Evolutionary conservation across 2,329 filamentous ascomycete species (phyloP), one percentile per base, ranked within the genome.

Genomic region (Fusarium sp.): DNA sequence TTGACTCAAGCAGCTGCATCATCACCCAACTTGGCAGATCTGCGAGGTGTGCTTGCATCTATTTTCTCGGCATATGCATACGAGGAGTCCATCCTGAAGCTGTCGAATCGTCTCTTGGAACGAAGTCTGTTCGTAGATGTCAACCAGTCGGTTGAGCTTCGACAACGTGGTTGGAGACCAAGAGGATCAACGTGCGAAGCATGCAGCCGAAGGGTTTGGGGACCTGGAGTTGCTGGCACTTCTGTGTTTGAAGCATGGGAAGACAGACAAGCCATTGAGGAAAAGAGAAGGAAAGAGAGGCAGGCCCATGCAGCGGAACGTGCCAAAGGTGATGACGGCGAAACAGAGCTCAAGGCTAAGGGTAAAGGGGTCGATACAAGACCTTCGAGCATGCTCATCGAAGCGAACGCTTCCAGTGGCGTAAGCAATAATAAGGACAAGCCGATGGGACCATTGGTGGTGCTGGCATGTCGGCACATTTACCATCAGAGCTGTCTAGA

Each of bases 41-140:
- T 99, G 4, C 91, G 96, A 44, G 88, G 88, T 8, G 94, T 98
- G 1, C 86, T 99, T 3, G 84, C 89, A 1, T 96, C 94, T 13
- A 95, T 99, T 57, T 98, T 99, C 80, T 90, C 95, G 0, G 95
- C 96, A 0, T 99, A 99, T 77, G 91, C 94, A 0, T 97, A 98
- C 77, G 96, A 99, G 78, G 92, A 95, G 77, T 94, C 92, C 1
- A 92, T 99, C 16, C 85, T 99, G 20, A 85, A 87, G 3, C 87
- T 99, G 4, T 93, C 96, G 1, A 97, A 95, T 77, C 87, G 91
- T 6, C 89, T 99, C 57, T 84, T 99, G 0, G 94, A 97, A 67
- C 91, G 93, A 71, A 96, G 96, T 74, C 85, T 97, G 8, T 99
- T 98, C 74, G 87, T 91, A 40, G 91, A 92, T 68, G 93, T 99